These are phyloP conservation scores for Globisporangium takayamanum DNA, from an alignment of 352 stramenopile species.

Conservation along the genomic window DNA sequence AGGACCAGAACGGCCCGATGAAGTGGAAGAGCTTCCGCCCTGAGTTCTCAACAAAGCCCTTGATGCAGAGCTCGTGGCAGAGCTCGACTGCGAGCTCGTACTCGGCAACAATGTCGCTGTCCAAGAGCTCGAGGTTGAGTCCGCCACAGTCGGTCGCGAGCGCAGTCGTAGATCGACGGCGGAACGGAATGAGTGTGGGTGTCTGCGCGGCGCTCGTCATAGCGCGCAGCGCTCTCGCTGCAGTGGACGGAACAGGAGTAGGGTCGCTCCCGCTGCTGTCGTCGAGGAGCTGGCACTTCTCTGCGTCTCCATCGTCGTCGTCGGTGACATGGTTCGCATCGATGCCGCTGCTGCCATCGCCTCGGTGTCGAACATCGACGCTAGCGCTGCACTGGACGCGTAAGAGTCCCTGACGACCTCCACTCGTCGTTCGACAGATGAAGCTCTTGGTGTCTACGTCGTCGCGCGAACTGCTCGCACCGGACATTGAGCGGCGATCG, in stretches of 20 bases:
- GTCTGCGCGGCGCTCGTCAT: neutral
- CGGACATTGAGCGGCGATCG: slow-evolving; percentile 1
- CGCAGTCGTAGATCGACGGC: slow-evolving; percentile 3
- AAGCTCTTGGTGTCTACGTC: slow-evolving; percentile 21
- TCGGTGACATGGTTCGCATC: neutral
- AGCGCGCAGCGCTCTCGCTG: neutral
- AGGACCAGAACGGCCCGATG: slow-evolving; percentile 50
- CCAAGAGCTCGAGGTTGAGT: slow-evolving; percentile 15
- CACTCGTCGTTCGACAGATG: slow-evolving; percentile 20
- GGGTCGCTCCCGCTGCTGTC: neutral
- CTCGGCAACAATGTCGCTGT: slow-evolving; percentile 29
- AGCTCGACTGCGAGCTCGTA: slow-evolving; percentile 56
- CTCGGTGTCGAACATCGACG: slow-evolving; percentile 4
- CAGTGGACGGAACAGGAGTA: no score
- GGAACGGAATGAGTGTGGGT: slow-evolving; percentile 8
- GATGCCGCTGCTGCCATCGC: neutral
- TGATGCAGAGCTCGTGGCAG: slow-evolving; percentile 76
- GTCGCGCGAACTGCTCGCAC: neutral
- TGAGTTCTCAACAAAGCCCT: slow-evolving; percentile 60
- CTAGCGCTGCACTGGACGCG: slow-evolving; percentile 18
- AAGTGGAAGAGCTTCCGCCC: slow-evolving; percentile 53
- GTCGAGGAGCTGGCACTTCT: slow-evolving; percentile 7
- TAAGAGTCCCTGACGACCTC: slow-evolving; percentile 17
- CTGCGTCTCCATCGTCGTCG: slow-evolving; percentile 1
- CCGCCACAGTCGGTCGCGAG: neutral